A percentile compares a stretch with the other conserved stretches of the same genome.
phyloP scores from a whole-genome alignment of 2,329 filamentous ascomycete genomes.

The Aspergillus carbonarius region DNA sequence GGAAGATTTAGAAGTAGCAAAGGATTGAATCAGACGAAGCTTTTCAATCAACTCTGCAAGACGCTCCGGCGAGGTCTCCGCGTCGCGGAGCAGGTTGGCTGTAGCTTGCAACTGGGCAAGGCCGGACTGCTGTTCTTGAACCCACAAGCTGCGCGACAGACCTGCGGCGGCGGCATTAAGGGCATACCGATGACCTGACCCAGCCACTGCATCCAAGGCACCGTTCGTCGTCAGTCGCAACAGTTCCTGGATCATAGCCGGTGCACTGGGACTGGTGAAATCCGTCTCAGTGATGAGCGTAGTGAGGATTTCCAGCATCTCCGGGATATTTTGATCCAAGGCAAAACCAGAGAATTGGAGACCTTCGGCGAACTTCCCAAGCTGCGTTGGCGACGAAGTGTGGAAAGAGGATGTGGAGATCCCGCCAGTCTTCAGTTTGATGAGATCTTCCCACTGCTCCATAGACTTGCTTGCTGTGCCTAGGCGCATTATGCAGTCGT shows the following conservation, averaged over 20 bases:
- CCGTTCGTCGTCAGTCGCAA: slow-evolving; percentile 85
- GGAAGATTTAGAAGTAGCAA: slow-evolving; percentile 68
- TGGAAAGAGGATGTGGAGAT: slow-evolving; percentile 81
- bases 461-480: slow-evolving; percentile 85
- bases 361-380: slow-evolving; percentile 72
- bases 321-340: slow-evolving; percentile 82
- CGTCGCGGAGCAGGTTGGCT: slow-evolving; percentile 68
- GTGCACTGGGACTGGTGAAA: slow-evolving; percentile 79
- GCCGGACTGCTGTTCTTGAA: slow-evolving; percentile 84
- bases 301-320: slow-evolving; percentile 83
- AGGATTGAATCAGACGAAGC: slow-evolving; percentile 78
- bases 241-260: slow-evolving; percentile 79
- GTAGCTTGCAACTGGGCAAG: slow-evolving; percentile 85
- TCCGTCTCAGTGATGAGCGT: slow-evolving; percentile 82
- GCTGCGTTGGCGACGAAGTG: slow-evolving; percentile 72
- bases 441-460: slow-evolving; percentile 92
- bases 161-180: slow-evolving; percentile 79
- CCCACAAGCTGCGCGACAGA: slow-evolving; percentile 68
- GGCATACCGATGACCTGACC: slow-evolving; percentile 84
- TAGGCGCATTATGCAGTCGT: slow-evolving; percentile 87
- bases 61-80: slow-evolving; percentile 66
- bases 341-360: slow-evolving; percentile 83
- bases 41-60: slow-evolving; percentile 76
- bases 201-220: slow-evolving; percentile 86
- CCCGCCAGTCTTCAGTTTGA: slow-evolving; percentile 94